Base-by-base conservation (phyloP, 345 rosid species). In the Syzygium grande region DNA sequence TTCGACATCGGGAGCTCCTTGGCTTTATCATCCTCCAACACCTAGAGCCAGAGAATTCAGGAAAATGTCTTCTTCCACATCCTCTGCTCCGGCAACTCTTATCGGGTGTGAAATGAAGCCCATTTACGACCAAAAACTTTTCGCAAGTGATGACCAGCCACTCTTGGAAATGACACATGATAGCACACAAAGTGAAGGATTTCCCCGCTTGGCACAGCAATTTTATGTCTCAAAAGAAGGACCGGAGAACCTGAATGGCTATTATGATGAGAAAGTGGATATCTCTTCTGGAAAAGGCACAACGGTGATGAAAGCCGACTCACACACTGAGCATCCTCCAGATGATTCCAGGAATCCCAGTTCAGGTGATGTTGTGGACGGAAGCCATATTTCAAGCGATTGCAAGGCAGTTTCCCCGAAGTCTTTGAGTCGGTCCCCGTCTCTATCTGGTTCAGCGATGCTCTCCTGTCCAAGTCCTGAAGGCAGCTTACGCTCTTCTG, bases 401-500 rank as follows among this genome's bases (percentile, higher is more conserved):
- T 34, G 80, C 80, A 34, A 34, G 34, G 80, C 8, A 34, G 46
- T 34, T 68, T 9, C 46, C 21, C 46, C 9, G 46, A 22, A 68
- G 46, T 34, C 80, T 68, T 2, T 21, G 3, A 68, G 80, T 68
- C 46, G 19, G 22, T 68, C 46, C 11, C 80, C 7, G 14, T 11
- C 46, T 68, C 80, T 16, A 23, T 34, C 46, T 11, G 21, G 21
- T 41, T 34, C 80, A 19, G 58, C 23, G 9, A 19, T 19, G 25
- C 9, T 54, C 90, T 91, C 86, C 88, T 91, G 90, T 87, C 88
- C 95, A 10, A 92, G 96, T 87, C 96, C 96, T 88, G 90, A 94
- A 8, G 91, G 90, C 88, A 94, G 96, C 85, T 86, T 92, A 54
- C 91, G 90, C 87, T 89, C 95, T 16, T 90, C 93, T 84, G 92